These are phyloP conservation scores for Wallacemonas sp. DNA, from an alignment of 208 protist genomes.

Conservation along the genomic window DNA sequence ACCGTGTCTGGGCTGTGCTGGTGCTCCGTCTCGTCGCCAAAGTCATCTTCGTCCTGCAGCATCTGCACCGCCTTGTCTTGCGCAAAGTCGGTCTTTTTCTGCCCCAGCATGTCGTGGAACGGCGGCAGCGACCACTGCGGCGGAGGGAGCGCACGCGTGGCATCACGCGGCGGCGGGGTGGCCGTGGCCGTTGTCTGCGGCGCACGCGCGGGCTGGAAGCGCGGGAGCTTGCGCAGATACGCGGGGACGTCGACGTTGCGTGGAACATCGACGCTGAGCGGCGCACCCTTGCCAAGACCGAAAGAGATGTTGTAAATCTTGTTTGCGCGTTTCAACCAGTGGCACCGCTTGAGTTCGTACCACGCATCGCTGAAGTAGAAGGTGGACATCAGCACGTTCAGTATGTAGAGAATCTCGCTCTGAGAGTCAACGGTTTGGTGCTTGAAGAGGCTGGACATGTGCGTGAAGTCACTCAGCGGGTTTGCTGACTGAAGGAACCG, in stretches of 20 bases:
- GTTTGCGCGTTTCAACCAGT: conserved; percentile 52
- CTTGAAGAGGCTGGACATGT: background rate
- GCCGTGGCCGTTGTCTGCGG: too few relatives aligned
- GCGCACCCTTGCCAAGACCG: conserved; percentile 20
- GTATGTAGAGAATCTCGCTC: conserved; percentile 79
- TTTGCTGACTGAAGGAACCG: conserved; percentile 1
- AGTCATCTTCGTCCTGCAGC: conserved; percentile 35
- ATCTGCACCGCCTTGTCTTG: conserved; percentile 1
- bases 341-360: conserved; percentile 38
- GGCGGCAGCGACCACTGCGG: conserved; percentile 18
- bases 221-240: conserved; percentile 29
- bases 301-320: conserved; percentile 69
- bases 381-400: conserved; percentile 76
- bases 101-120: conserved; percentile 29
- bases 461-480: background rate
- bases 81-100: conserved; percentile 24
- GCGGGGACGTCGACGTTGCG: conserved; percentile 23
- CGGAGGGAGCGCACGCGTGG: background rate
- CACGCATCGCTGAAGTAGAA: conserved; percentile 81
- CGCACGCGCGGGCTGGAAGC: conserved; percentile 21
- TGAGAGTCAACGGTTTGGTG: conserved; percentile 65
- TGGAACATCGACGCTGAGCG: conserved; percentile 29
- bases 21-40: conserved; percentile 49
- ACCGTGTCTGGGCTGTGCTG: conserved; percentile 74
- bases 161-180: too few relatives aligned